phyloP scores from a whole-genome alignment of 495 filamentous ascomycete species.

The Astrothelium subdiscretum region DNA sequence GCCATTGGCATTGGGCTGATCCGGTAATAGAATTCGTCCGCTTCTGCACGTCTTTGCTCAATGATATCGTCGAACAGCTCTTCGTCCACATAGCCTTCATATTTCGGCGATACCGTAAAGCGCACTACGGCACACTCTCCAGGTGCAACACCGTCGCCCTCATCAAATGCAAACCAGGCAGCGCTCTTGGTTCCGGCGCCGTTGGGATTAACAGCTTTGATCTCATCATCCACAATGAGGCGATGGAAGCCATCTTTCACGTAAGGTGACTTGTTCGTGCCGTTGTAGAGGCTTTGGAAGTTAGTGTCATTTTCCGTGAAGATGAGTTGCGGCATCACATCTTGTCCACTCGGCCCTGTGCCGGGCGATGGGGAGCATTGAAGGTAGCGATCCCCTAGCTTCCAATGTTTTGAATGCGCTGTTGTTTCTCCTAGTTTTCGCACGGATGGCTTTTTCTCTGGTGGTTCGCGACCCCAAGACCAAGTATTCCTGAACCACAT shows the following conservation, averaged over 20 bases:
- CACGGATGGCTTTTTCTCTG: slow-evolving; percentile 65
- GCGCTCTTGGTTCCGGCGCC: slow-evolving; percentile 77
- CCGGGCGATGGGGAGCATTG: slow-evolving; percentile 85
- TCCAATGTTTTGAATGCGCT: slow-evolving; percentile 61
- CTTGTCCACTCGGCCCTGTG: slow-evolving; percentile 59
- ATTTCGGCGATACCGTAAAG: slow-evolving; percentile 68
- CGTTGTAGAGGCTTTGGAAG: slow-evolving; percentile 59
- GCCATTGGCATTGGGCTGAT: slow-evolving; percentile 91
- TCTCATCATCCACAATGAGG: slow-evolving; percentile 71
- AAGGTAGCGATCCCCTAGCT: slow-evolving; percentile 71
- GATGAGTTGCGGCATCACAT: slow-evolving; percentile 69
- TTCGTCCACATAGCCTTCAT: slow-evolving; percentile 71
- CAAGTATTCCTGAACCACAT: slow-evolving; percentile 97
- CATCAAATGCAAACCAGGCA: slow-evolving; percentile 86
- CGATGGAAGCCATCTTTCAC: slow-evolving; percentile 95
- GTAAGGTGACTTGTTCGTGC: slow-evolving; percentile 60
- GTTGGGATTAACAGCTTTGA: slow-evolving; percentile 67
- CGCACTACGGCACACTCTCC: slow-evolving; percentile 92
- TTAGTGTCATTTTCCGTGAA: slow-evolving; percentile 98
- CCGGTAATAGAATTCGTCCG: slow-evolving; percentile 89
- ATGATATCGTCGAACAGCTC: slow-evolving; percentile 86
- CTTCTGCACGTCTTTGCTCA: slow-evolving; percentile 71
- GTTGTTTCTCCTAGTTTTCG: slow-evolving; percentile 49
- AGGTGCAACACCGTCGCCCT: slow-evolving; percentile 72
- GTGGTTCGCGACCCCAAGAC: slow-evolving; percentile 71